Evolutionary conservation across 306 rosid species (phyloP).

Genomic region (Ochetophila trinervis): DNA sequence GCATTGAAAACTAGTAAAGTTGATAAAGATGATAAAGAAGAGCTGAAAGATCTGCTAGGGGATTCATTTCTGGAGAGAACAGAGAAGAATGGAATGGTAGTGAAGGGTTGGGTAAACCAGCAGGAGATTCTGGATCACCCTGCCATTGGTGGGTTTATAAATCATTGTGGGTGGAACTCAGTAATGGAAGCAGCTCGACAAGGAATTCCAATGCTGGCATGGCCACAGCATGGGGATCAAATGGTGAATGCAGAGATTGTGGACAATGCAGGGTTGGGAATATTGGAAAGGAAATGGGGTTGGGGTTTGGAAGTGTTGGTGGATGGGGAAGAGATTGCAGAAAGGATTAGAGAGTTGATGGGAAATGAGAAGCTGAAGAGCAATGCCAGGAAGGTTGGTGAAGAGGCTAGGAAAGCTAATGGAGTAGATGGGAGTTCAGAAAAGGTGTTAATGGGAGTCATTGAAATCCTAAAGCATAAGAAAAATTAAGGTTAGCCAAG

Average conservation of each 20-base stretch:
- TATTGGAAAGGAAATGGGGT: constrained; percentile 25
- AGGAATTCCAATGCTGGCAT: constrained; percentile 24
- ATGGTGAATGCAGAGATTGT: constrained; percentile 20
- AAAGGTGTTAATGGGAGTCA: constrained; percentile 14
- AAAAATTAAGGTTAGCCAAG: neutral
- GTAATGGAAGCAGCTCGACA: constrained; percentile 19
- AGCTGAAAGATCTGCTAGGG: constrained; percentile 17
- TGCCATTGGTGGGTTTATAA: constrained; percentile 21
- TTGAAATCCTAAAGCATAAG: constrained; percentile 10
- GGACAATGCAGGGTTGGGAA: constrained; percentile 24
- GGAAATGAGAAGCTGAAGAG: constrained; percentile 16
- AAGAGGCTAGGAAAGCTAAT: constrained; percentile 14
- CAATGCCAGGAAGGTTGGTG: constrained; percentile 19
- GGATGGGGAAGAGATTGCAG: constrained; percentile 13
- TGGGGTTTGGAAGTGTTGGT: constrained; percentile 20
- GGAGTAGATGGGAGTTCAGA: constrained; percentile 20
- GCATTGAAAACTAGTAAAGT: constrained; percentile 15
- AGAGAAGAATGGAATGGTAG: neutral
- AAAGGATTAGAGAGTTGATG: constrained; percentile 14
- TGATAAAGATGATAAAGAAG: constrained; percentile 21
- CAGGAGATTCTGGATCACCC: constrained; percentile 17
- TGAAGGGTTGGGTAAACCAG: constrained; percentile 32
- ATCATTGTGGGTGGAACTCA: constrained; percentile 32
- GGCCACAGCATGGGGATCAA: constrained; percentile 32
- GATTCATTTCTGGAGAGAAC: constrained; percentile 22